These are phyloP conservation scores for Ophiobolus disseminans DNA, from an alignment of 2,329 filamentous ascomycete genomes.

Conservation along the genomic window DNA sequence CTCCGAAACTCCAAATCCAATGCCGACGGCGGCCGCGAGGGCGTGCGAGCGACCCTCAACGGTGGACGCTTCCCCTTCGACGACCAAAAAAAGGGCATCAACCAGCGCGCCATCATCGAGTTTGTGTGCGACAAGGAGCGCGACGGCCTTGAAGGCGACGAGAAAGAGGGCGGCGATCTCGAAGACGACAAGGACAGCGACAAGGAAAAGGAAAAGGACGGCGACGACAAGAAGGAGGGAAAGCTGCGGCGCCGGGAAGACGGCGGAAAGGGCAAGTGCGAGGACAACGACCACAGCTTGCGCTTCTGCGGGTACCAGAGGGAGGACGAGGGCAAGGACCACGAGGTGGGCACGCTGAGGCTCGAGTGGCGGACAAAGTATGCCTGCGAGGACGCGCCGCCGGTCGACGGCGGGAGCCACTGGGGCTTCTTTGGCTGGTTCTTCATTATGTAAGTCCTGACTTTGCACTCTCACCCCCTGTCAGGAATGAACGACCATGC, in stretches of 20 bases:
- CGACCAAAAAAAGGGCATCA: conserved; percentile 55
- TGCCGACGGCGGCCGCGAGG: conserved; percentile 72
- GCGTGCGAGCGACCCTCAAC: conserved; percentile 72
- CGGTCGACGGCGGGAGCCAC: conserved; percentile 59
- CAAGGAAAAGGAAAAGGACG: conserved; percentile 26
- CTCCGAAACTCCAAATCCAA: conserved; percentile 70
- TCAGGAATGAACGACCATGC: neutral
- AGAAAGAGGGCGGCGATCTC: conserved; percentile 65
- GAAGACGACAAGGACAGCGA: conserved; percentile 60
- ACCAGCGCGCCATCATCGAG: conserved; percentile 81
- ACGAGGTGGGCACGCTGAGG: conserved; percentile 67
- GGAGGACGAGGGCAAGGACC: conserved; percentile 56
- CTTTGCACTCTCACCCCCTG: neutral
- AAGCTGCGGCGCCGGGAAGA: conserved; percentile 33
- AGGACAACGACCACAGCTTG: conserved; percentile 61
- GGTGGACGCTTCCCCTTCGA: conserved; percentile 61
- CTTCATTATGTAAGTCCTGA: conserved; percentile 77
- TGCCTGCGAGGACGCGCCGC: conserved; percentile 66
- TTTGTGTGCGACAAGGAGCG: conserved; percentile 79
- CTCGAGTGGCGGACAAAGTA: conserved; percentile 88
- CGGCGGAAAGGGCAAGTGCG: conserved; percentile 45
- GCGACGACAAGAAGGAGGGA: conserved; percentile 25
- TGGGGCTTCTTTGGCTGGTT: conserved; percentile 99
- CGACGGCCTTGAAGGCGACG: conserved; percentile 74
- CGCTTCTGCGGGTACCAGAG: conserved; percentile 76